Base-by-base conservation (phyloP, 2,329 filamentous ascomycete species). In the Arthrobotrys sinensis region DNA sequence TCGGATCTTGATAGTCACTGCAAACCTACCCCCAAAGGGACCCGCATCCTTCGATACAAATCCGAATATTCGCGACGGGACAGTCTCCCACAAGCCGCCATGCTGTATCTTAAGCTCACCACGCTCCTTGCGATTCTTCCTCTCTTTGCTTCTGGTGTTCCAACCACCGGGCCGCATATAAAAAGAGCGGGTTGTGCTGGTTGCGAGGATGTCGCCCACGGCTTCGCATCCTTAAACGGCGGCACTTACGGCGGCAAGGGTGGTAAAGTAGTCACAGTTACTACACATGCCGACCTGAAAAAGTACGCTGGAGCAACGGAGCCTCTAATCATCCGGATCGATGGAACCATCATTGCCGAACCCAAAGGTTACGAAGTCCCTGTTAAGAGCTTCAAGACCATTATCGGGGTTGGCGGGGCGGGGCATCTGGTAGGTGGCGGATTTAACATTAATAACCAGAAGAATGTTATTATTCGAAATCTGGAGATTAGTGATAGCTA, bases 301-400 rank as follows among this genome's bases (percentile, higher is more conserved):
- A 76, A 77, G n/a, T 81, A 80, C 48, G 80, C 81, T n/a, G 77
- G 62, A 2, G 69, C 67, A 45, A 77, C 78, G 0, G 81, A 80
- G 36, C 80, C 80, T 7, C 62, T 78, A 46, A 80, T 80, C 40
- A 81, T 81, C 66, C 62, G 77, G 21, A 79, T 81, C 12, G 67
- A 80, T 28, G 78, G 80, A 1, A 72, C 67, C 4, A 78, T 81
- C 43, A 62, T 68, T 10, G 53, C 79, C 5, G 73, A 81, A 1
- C 80, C 81, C 5, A 77, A 77, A 21, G 81, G 80, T 8, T 79
- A 63, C 21, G 81, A 81, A 55, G 55, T 81, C 16, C 71, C 75
- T 11, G 71, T 81, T n/a, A 78, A 75, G 45, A 80, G 76, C 43
- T 65, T 80, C 63, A 81, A 80, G 52, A 81, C 81, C n/a, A 81